Conservation (phyloP, 163 green algal species). For the Volvox carteri region DNA sequence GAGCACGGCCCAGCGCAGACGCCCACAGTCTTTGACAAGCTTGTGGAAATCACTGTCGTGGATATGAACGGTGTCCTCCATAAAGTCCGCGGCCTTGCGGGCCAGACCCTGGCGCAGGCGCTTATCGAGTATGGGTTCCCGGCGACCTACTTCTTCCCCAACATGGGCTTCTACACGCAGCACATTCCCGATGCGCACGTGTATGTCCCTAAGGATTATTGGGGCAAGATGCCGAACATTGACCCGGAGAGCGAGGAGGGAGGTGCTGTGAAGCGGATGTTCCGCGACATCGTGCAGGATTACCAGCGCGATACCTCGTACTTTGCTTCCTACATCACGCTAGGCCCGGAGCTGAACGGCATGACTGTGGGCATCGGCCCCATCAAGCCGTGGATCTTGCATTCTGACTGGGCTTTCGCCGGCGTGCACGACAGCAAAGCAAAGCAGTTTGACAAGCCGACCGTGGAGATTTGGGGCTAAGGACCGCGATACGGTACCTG, state of each 20-base stretch:
- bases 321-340: slow-evolving; percentile 63
- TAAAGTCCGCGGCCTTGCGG: slow-evolving; percentile 62
- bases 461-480: slow-evolving; percentile 59
- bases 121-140: slow-evolving; percentile 68
- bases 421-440: slow-evolving; percentile 63
- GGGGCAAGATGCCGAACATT: slow-evolving; percentile 62
- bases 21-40: slow-evolving; percentile 74
- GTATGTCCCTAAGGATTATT: slow-evolving; percentile 68
- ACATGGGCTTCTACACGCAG: slow-evolving; percentile 72
- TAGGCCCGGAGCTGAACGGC: slow-evolving; percentile 57
- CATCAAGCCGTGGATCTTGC: slow-evolving; percentile 68
- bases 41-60: slow-evolving; percentile 73
- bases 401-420: slow-evolving; percentile 59
- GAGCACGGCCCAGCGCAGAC: slow-evolving; percentile 54
- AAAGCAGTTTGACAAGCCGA: slow-evolving; percentile 59
- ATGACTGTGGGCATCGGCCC: slow-evolving; percentile 70
- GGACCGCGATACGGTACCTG: no score
- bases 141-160: slow-evolving; percentile 72
- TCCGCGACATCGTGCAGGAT: slow-evolving; percentile 70
- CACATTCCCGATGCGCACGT: slow-evolving; percentile 65
- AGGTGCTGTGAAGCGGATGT: slow-evolving; percentile 68
- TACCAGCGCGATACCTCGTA: slow-evolving; percentile 65
- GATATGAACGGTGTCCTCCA: slow-evolving; percentile 70
- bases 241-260: slow-evolving; percentile 58
- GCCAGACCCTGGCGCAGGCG: slow-evolving; percentile 58